Conservation (phyloP, 345 rosid species). For the Lepidium didymum region DNA sequence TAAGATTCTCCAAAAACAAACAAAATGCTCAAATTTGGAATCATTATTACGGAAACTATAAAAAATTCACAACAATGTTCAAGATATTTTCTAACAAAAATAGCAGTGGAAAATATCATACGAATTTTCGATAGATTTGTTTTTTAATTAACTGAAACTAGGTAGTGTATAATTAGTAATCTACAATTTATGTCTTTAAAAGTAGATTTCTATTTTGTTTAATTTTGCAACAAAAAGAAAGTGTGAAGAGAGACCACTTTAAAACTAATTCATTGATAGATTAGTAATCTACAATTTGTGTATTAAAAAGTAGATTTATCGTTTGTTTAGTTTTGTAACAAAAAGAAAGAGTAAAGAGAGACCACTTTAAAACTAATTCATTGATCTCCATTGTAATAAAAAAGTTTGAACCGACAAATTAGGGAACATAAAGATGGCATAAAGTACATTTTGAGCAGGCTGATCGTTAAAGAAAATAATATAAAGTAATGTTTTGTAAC, state of each 20-base stretch:
- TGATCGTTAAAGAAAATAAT: slow-evolving; percentile 7
- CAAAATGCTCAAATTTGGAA: no score
- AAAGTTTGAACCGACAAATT: slow-evolving; percentile 25
- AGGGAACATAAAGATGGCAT: slow-evolving; percentile 27
- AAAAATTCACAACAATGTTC: no score
- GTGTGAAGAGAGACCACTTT: slow-evolving; percentile 9
- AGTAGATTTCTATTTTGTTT: background rate
- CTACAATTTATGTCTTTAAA: background rate
- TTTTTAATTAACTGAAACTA: background rate
- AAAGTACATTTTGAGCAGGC: slow-evolving; percentile 29
- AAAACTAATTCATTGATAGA: slow-evolving; percentile 7
- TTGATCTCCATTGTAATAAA: background rate
- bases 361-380: slow-evolving; percentile 11
- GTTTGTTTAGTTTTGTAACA: background rate
- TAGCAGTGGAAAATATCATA: no score
- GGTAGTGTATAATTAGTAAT: background rate
- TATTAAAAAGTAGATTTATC: background rate
- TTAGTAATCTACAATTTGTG: background rate
- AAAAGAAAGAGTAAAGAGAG: slow-evolving; percentile 3
- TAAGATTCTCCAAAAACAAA: no score
- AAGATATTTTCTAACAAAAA: no score
- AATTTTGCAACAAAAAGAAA: background rate
- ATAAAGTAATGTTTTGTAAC: slow-evolving; percentile 27
- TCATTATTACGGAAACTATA: no score
- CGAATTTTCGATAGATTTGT: no score